Base-by-base conservation (phyloP, 352 stramenopile species). In the Phytophthora niederhauseri region DNA sequence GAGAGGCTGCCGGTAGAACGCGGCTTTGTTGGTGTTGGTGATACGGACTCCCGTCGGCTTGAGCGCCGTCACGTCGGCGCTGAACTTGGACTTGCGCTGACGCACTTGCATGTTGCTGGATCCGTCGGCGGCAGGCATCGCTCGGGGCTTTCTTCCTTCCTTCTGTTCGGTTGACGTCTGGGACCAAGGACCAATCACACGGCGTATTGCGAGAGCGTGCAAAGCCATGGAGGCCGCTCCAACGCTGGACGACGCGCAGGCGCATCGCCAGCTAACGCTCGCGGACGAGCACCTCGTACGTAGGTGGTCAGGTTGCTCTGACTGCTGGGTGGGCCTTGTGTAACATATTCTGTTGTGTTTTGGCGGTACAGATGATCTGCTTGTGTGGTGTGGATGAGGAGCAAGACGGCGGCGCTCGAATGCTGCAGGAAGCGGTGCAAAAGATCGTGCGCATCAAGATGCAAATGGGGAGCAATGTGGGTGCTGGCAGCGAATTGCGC, bases 381-480 rank as follows among this genome's bases (percentile, higher is more conserved):
- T 55, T 87, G n/a, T 81, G 75, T 31, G 76, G 72, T 61, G 67
- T 74, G 58, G 54, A 72, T 20, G 31, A 26, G 26, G 57, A 73
- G 50, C 51, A 61, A 24, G 76, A 84, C 43, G 55, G 46, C 9
- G 61, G 48, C 3, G 56, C 75, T 22, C 36, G 49, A 64, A 53
- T 68, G 31, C 62, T 85, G 11, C 57, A 70, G 22, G 56, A 77
- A 24, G 71, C 80, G n/a, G 36, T 89, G 63, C 70, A 76, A 57
- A 84, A 80, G 64, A 66, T 87, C 31, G 54, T 78, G 20, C 67
- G 65, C 49, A 81, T 89, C 45, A 89, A 89, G 49, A 67, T 82
- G 41, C 76, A 85, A 66, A 89, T 89, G 78, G 68, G 68, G 45
- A 50, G 11, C 26, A 68, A 78, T 48, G 80, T 89, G 53, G 59